These are phyloP conservation scores for Fomitiporia mediterranea DNA, from an alignment of 1,284 basidiomycete genomes.

Conservation along the genomic window DNA sequence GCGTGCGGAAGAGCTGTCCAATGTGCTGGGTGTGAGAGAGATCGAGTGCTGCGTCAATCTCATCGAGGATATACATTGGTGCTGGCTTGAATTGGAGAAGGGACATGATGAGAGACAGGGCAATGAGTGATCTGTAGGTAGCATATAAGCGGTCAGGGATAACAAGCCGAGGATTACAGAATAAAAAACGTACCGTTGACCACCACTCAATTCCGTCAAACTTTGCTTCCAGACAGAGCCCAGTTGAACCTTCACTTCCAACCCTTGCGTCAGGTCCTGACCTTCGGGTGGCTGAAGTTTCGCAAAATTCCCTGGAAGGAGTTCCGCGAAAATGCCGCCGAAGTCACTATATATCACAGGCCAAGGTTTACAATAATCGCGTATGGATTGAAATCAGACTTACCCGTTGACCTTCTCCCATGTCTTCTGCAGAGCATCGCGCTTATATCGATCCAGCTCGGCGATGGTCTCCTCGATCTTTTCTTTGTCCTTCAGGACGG, in stretches of 20 bases:
- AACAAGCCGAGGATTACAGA: neutral
- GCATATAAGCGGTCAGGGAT: neutral
- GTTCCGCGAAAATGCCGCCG: constrained; percentile 93
- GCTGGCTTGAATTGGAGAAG: constrained; percentile 98
- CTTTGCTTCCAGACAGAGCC: constrained; percentile 97
- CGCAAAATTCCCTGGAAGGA: constrained; percentile 95
- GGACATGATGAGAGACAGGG: constrained; percentile 96
- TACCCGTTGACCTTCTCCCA: constrained; percentile 95
- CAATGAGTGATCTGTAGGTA: constrained; percentile 79
- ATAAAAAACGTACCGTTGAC: constrained; percentile 73
- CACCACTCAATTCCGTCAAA: constrained; percentile 94
- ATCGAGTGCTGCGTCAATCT: constrained; percentile 96
- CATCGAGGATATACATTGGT: constrained; percentile 99
- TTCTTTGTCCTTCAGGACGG: constrained; percentile 89
- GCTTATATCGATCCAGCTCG: constrained; percentile 92
- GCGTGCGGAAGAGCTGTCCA: constrained; percentile 90
- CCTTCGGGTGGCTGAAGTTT: constrained; percentile 93
- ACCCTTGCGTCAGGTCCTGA: constrained; percentile 88
- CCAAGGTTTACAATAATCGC: neutral
- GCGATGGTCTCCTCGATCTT: constrained; percentile 96
- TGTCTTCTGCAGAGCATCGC: constrained; percentile 88
- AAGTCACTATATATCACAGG: constrained; percentile 88
- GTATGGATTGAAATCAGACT: neutral
- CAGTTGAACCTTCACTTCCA: constrained; percentile 95
- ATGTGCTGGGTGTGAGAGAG: constrained; percentile 97